Conservation (phyloP, 768 basidiomycete species). For the Crassisporium funariophilum region DNA sequence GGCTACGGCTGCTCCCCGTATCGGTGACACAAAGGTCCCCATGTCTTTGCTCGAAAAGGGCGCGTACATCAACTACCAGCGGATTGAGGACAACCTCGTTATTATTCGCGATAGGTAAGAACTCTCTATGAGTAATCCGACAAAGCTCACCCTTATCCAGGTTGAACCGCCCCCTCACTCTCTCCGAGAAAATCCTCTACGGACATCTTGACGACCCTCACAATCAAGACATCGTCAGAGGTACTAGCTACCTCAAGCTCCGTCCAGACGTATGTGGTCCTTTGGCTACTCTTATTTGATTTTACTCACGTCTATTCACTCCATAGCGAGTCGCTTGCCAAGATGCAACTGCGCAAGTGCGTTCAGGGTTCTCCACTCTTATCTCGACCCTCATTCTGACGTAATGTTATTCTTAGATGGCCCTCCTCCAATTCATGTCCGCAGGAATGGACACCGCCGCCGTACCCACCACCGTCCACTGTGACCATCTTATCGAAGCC, state of each 20-base stretch:
- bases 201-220: slow-evolving; percentile 96
- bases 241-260: slow-evolving; percentile 94
- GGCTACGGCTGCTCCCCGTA: slow-evolving; percentile 79
- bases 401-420: slow-evolving; percentile 72
- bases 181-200: slow-evolving; percentile 97
- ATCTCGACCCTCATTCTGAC: slow-evolving; percentile 27
- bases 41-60: slow-evolving; percentile 86
- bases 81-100: slow-evolving; percentile 96
- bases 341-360: slow-evolving; percentile 86
- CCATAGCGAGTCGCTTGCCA: slow-evolving; percentile 83
- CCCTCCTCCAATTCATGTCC: slow-evolving; percentile 99
- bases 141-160: slow-evolving; percentile 39
- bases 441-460: slow-evolving; percentile 98
- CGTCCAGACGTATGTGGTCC: slow-evolving; percentile 84
- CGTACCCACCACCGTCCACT: slow-evolving; percentile 98
- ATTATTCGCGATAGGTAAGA: slow-evolving; percentile 81
- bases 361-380: slow-evolving; percentile 22
- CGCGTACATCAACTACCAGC: slow-evolving; percentile 91
- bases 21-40: slow-evolving; percentile 87
- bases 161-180: slow-evolving; percentile 85
- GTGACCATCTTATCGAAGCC: slow-evolving; percentile 98
- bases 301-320: slow-evolving; percentile 6
- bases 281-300: slow-evolving; percentile 8
- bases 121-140: background rate
- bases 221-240: slow-evolving; percentile 88